Conservation (phyloP, 139 green algal species). For the Gonium pectorale region DNA sequence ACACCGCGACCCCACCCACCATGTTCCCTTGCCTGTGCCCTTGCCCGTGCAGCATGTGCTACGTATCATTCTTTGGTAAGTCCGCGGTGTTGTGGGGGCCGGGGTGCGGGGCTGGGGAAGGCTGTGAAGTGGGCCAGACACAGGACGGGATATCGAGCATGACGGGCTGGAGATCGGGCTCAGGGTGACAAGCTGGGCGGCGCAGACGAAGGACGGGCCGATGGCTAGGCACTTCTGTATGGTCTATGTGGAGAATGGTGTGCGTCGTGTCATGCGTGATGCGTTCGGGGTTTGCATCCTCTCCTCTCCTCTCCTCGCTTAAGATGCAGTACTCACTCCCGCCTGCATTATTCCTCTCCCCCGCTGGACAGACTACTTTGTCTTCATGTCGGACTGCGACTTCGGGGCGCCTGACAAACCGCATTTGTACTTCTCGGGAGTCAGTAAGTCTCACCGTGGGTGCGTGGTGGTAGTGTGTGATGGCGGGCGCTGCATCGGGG, state of each 20-base stretch:
- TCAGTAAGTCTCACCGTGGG: not conserved
- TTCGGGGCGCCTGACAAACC: not conserved
- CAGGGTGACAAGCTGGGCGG: not conserved
- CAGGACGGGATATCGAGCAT: not conserved
- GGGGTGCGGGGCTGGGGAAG: not conserved
- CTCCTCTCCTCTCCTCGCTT: not conserved
- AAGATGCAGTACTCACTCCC: not conserved
- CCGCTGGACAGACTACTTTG: conserved; percentile 8
- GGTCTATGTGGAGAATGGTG: not conserved
- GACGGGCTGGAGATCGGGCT: not conserved
- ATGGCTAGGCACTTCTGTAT: not conserved
- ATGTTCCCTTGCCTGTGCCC: no score
- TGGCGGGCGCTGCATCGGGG: no score
- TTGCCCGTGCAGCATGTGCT: conserved; percentile 29
- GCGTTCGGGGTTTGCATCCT: not conserved
- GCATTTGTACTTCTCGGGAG: conserved; percentile 6
- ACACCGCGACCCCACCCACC: no score
- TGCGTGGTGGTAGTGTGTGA: no score
- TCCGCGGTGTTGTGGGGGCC: not conserved
- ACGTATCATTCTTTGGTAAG: conserved; percentile 19
- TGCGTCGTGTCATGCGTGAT: not conserved
- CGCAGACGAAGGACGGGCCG: not conserved
- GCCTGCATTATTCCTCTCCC: not conserved
- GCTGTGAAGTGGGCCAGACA: not conserved
- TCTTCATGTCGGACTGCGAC: conserved; percentile 15